Percentiles rank a stretch among this genome's conserved stretches.
Conservation (phyloP, 768 basidiomycete species). For the Flagelloscypha sp. region DNA sequence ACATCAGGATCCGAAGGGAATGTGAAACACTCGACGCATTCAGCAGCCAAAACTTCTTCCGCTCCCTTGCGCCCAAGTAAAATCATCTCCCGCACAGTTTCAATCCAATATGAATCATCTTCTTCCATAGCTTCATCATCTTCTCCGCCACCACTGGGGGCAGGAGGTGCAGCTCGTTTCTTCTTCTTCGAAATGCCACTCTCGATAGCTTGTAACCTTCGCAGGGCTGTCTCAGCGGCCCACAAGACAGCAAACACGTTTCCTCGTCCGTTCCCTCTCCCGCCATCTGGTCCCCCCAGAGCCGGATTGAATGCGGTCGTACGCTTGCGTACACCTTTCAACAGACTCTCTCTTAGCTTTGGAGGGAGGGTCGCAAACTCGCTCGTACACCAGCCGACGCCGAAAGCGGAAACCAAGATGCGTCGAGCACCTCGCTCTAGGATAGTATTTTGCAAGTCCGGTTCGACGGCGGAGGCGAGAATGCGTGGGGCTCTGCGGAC, state of each 20-base stretch:
- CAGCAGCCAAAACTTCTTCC: slow-evolving; percentile 50
- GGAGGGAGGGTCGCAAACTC: slow-evolving; percentile 70
- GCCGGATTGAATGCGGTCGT: slow-evolving; percentile 53
- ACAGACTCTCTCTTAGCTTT: slow-evolving; percentile 55
- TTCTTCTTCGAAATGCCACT: slow-evolving; percentile 25
- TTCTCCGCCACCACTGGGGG: no score
- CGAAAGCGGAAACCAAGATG: slow-evolving; percentile 77
- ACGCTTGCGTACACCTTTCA: slow-evolving; percentile 66
- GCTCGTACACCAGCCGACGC: slow-evolving; percentile 78
- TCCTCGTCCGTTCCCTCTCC: no score
- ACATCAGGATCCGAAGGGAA: no score
- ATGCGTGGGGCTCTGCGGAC: slow-evolving; percentile 73
- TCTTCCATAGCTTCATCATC: no score
- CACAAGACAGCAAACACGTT: slow-evolving; percentile 67
- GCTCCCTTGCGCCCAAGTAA: slow-evolving; percentile 49
- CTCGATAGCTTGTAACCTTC: slow-evolving; percentile 52
- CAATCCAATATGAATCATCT: no score
- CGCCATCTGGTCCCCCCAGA: no score
- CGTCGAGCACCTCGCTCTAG: slow-evolving; percentile 67
- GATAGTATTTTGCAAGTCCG: slow-evolving; percentile 68
- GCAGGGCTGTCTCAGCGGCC: slow-evolving; percentile 53
- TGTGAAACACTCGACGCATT: slow-evolving; percentile 61
- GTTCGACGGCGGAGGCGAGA: slow-evolving; percentile 67
- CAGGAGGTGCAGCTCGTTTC: no score
- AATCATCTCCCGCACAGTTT: slow-evolving; percentile 60